phyloP scores from a whole-genome alignment of 352 stramenopile genomes.

The Phytophthora brassicae region DNA sequence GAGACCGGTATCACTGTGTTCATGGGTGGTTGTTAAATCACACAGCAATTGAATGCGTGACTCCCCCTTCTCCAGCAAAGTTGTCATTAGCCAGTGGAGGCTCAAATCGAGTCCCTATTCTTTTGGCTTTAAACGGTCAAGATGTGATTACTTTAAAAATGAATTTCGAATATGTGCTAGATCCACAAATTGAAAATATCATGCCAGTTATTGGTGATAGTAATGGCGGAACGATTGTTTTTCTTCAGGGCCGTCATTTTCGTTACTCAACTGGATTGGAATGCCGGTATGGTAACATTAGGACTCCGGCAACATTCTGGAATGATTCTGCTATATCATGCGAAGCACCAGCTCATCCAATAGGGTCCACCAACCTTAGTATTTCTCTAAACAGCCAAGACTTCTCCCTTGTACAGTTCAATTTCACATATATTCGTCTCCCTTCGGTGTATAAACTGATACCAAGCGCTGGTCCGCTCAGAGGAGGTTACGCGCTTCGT shows the following conservation, averaged over 20 bases:
- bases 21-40: conserved; percentile 39
- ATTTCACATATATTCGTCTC: conserved; percentile 52
- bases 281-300: conserved; percentile 56
- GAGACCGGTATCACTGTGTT: conserved; percentile 38
- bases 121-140: conserved; percentile 79
- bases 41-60: conserved; percentile 37
- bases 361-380: conserved; percentile 34
- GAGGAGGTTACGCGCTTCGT: conserved; percentile 36
- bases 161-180: conserved; percentile 66
- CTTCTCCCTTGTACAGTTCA: conserved; percentile 31
- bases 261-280: conserved; percentile 43
- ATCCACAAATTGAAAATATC: conserved; percentile 44
- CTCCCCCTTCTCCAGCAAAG: conserved; percentile 32
- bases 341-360: conserved; percentile 42
- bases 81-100: conserved; percentile 7
- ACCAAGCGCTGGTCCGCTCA: conserved; percentile 34
- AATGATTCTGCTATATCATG: conserved; percentile 64
- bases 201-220: conserved; percentile 42
- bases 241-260: conserved; percentile 67
- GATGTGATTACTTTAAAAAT: conserved; percentile 49
- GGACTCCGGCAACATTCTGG: conserved; percentile 54
- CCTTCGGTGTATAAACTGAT: conserved; percentile 50
- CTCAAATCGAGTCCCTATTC: conserved; percentile 42
- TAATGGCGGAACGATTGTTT: conserved; percentile 58
- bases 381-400: conserved; percentile 75